A percentile compares a stretch with the other conserved stretches of the same genome.
Evolutionary conservation across 2,329 filamentous ascomycete species (phyloP).

Genomic region (Paracorniculantispora psalliotae): DNA sequence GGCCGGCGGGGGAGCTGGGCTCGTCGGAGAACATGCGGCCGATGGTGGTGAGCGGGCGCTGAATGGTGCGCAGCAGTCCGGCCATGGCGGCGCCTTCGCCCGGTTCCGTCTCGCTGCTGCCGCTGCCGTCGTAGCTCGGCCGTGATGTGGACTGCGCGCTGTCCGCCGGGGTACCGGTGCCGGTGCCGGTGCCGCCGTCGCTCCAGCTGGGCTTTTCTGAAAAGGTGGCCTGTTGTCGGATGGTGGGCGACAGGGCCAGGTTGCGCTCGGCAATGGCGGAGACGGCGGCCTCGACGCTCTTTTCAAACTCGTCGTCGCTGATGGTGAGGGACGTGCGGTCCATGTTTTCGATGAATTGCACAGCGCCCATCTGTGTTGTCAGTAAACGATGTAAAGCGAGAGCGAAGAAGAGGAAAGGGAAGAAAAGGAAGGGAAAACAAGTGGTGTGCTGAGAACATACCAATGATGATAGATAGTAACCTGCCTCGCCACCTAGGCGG

Average conservation of each 20-base stretch:
- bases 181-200: conserved; percentile 42
- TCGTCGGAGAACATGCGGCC: conserved; percentile 88
- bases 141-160: background rate
- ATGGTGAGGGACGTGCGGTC: conserved; percentile 92
- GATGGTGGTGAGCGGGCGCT: conserved; percentile 84
- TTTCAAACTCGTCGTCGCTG: conserved; percentile 90
- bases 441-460: too few species aligned
- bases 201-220: conserved; percentile 38
- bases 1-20: conserved; percentile 27
- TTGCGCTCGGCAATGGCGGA: conserved; percentile 93
- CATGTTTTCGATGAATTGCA: conserved; percentile 95
- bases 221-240: conserved; percentile 33
- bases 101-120: conserved; percentile 36
- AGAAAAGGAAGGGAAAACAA: too few species aligned
- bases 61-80: conserved; percentile 83
- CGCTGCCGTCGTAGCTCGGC: conserved; percentile 14
- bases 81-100: conserved; percentile 76
- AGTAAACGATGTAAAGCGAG: background rate
- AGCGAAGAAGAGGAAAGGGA: conserved; percentile 10
- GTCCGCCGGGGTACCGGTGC: too few species aligned
- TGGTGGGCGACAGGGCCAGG: conserved; percentile 45
- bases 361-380: conserved; percentile 68
- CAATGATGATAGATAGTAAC: conserved; percentile 94
- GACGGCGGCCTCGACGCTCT: conserved; percentile 92
- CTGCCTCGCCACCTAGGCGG: conserved; percentile 93